A percentile compares a stretch with the other conserved stretches of the same genome.
phyloP scores from a whole-genome alignment of 768 basidiomycete species.

The Leccinum variicolor region DNA sequence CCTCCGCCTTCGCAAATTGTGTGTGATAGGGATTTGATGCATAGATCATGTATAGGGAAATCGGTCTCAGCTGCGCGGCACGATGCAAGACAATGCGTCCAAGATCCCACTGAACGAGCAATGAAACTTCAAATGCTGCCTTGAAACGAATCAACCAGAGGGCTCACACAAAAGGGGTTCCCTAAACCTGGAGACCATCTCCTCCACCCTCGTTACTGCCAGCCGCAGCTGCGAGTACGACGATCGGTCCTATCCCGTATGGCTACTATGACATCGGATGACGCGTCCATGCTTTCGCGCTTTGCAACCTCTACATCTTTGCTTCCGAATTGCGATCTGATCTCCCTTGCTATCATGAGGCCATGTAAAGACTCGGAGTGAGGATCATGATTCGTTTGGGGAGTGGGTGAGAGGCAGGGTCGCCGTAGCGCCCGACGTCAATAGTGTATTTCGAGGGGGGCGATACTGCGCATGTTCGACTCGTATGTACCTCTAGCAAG shows the following conservation, averaged over 20 bases:
- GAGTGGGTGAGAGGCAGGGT: background rate
- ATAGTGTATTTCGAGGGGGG: background rate
- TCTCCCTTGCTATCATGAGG: background rate
- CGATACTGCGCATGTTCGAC: background rate
- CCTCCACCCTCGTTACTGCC: background rate
- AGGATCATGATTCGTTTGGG: background rate
- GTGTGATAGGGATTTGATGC: no score
- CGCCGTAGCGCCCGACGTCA: background rate
- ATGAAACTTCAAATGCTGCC: background rate
- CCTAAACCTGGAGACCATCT: background rate
- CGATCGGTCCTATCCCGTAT: background rate
- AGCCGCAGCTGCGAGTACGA: background rate
- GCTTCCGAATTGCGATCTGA: background rate
- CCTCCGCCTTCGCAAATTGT: background rate
- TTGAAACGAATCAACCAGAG: background rate
- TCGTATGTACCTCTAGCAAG: no score
- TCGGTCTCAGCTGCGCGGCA: background rate
- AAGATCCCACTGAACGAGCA: background rate
- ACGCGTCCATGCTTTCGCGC: background rate
- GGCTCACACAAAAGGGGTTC: background rate
- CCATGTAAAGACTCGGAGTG: background rate
- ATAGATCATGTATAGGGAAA: background rate
- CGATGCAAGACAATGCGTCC: background rate
- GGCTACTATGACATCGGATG: background rate
- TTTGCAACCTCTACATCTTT: background rate